Evolutionary conservation across 1,284 basidiomycete species (phyloP).

Genomic region (Termitomyces sp.): DNA sequence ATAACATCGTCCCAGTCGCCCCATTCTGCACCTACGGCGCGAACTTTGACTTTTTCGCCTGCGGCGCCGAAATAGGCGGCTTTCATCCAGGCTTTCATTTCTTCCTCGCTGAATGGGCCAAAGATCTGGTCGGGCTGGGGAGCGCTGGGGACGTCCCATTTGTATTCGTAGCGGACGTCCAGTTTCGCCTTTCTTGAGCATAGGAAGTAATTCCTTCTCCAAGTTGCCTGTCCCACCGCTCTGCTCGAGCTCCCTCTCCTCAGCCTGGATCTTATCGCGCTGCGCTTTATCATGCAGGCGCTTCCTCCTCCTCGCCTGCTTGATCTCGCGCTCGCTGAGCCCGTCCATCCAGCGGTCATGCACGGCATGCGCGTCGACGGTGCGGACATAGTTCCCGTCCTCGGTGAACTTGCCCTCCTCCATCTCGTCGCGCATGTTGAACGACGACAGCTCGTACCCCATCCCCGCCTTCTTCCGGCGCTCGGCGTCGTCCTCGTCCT

Average conservation of each 20-base stretch:
- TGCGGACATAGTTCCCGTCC: slow-evolving; percentile 84
- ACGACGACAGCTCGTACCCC: slow-evolving; percentile 90
- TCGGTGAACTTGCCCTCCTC: slow-evolving; percentile 94
- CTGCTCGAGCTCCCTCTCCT: slow-evolving; percentile 62
- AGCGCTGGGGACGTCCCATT: slow-evolving; percentile 58
- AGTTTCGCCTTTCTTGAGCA: slow-evolving; percentile 86
- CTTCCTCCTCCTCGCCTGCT: slow-evolving; percentile 70
- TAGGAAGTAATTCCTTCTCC: slow-evolving; percentile 63
- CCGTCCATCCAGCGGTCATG: slow-evolving; percentile 97
- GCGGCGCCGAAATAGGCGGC: slow-evolving; percentile 70
- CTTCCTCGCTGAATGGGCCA: slow-evolving; percentile 72
- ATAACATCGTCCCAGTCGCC: slow-evolving; percentile 63
- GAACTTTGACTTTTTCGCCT: slow-evolving; percentile 72
- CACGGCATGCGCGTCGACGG: slow-evolving; percentile 85
- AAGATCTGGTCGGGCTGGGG: slow-evolving; percentile 52
- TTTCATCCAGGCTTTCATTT: slow-evolving; percentile 70
- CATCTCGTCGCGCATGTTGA: slow-evolving; percentile 99
- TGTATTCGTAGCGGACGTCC: slow-evolving; percentile 76
- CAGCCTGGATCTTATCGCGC: slow-evolving; percentile 65
- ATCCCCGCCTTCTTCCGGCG: slow-evolving; percentile 78
- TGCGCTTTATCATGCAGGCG: slow-evolving; percentile 66
- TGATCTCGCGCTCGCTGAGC: slow-evolving; percentile 82
- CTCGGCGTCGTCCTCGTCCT: slow-evolving; percentile 76
- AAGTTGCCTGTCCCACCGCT: slow-evolving; percentile 65
- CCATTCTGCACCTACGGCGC: slow-evolving; percentile 64